These are phyloP conservation scores for Fraxinus sp. DNA, from an alignment of 305 asterid genomes.

Conservation along the genomic window DNA sequence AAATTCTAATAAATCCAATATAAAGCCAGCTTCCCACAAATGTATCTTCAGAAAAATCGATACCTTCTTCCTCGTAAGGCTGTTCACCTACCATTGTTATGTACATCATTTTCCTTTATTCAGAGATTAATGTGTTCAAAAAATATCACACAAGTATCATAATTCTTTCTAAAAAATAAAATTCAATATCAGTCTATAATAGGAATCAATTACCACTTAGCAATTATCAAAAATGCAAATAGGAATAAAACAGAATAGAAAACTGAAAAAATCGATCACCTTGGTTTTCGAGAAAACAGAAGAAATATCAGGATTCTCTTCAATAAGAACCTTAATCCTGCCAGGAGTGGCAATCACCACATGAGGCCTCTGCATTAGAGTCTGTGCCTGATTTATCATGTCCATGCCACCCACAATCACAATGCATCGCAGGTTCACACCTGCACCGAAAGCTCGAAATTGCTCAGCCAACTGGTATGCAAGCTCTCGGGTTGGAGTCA, in stretches of 20 bases:
- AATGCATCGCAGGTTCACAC: conserved; percentile 65
- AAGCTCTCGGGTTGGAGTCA: conserved; percentile 89
- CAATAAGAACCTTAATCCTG: conserved; percentile 82
- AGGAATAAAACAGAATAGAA: neutral
- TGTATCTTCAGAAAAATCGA: neutral
- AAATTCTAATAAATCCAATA: conserved; percentile 6
- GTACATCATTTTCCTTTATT: neutral
- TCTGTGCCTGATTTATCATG: conserved; percentile 66
- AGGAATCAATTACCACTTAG: neutral
- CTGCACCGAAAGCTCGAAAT: conserved; percentile 82
- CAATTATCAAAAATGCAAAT: neutral
- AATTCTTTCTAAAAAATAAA: neutral
- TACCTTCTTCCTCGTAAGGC: neutral
- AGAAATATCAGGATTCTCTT: conserved; percentile 73
- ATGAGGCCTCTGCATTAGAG: conserved; percentile 71
- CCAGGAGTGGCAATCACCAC: conserved; percentile 97
- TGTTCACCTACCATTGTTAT: conserved; percentile 3
- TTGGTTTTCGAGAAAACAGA: conserved; percentile 70
- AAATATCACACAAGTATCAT: neutral
- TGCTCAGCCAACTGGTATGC: conserved; percentile 92
- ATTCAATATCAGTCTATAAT: neutral
- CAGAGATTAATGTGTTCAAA: neutral
- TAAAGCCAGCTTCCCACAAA: neutral
- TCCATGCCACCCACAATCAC: conserved; percentile 94
- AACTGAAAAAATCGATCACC: conserved; percentile 36